Percentiles rank a stretch among this genome's conserved stretches.
These are phyloP conservation scores for Xenoacremonium recifei DNA, from an alignment of 2,329 filamentous ascomycete species.

Conservation along the genomic window DNA sequence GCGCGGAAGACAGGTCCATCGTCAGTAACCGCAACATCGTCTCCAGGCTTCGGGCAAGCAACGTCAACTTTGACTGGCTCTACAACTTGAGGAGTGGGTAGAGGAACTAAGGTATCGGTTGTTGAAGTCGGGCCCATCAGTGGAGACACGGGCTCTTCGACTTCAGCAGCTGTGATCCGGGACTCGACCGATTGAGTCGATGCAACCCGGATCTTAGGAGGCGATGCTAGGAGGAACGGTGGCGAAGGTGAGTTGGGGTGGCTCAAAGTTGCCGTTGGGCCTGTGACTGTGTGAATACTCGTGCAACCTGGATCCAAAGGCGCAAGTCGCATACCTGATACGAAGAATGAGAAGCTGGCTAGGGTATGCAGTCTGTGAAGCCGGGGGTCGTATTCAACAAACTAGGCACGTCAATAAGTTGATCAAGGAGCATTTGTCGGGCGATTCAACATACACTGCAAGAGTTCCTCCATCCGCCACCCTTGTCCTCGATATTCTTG, in stretches of 20 bases:
- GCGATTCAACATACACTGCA: constrained; percentile 69
- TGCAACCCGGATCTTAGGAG: constrained; percentile 77
- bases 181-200: constrained; percentile 86
- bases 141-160: constrained; percentile 59
- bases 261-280: constrained; percentile 43
- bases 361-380: constrained; percentile 86
- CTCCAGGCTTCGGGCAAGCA: constrained; percentile 78
- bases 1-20: constrained; percentile 95
- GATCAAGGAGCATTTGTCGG: constrained; percentile 1
- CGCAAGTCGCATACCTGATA: constrained; percentile 61
- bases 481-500: constrained; percentile 74
- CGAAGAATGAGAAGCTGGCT: constrained; percentile 93
- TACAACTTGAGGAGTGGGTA: constrained; percentile 26
- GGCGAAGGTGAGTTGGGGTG: constrained; percentile 68
- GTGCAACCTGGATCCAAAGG: constrained; percentile 2
- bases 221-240: constrained; percentile 69
- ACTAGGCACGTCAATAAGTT: constrained; percentile 49
- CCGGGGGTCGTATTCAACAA: constrained; percentile 94
- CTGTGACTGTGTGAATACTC: constrained; percentile 32
- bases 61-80: constrained; percentile 79
- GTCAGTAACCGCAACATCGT: constrained; percentile 81
- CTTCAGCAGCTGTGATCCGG: constrained; percentile 64
- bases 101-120: constrained; percentile 33
- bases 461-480: constrained; percentile 91
- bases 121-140: constrained; percentile 30